Evolutionary conservation across 108 stramenopile genomes (phyloP), one percentile per base, ranked within the genome.

Genomic region (Conticribra guillardii): DNA sequence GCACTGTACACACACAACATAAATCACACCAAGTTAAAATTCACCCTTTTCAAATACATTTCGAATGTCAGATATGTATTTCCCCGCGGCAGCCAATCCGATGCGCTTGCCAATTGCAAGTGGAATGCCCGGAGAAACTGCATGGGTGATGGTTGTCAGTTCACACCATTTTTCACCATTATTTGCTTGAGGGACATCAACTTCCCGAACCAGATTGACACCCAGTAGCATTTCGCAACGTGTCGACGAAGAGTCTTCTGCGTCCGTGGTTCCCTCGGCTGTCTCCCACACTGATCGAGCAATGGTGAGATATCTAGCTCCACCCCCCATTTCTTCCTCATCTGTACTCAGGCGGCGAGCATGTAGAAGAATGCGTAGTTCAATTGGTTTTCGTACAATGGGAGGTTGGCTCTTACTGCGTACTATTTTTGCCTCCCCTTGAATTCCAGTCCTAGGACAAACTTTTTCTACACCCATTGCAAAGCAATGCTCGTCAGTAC

Each of bases 41-140:
- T n/a, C n/a, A n/a, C n/a, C n/a, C n/a, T n/a, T n/a, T 46, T 82
- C 68, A 64, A 82, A 82, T 17, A 69, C 71, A 50, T 51, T 58
- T 60, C 87, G 89, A 23, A 91, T 69, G 55, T 88, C 87, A 53
- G 55, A 66, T 11, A 78, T 57, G 30, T 76, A 81, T 48, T 74
- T 81, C n/a, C 54, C 75, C 4, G 75, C 75, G 4, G 80, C 71
- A 24, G 60, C 67, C 1, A 81, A 41, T 3, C 70, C 80, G 29
- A 76, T 50, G 32, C 69, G 73, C 19, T 72, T 71, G 4, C 73
- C 80, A 44, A 81, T 76, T 24, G 57, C n/a, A 55, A 76, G 56
- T 24, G 80, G 80, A 0, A 81, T 71, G 2, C 74, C 70, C n/a
- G 72, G 72, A 32, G 70, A 72, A 16, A 56, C 71, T n/a, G 67